phyloP scores from a whole-genome alignment of 2,329 filamentous ascomycete genomes.

The Aspergillus hortae region DNA sequence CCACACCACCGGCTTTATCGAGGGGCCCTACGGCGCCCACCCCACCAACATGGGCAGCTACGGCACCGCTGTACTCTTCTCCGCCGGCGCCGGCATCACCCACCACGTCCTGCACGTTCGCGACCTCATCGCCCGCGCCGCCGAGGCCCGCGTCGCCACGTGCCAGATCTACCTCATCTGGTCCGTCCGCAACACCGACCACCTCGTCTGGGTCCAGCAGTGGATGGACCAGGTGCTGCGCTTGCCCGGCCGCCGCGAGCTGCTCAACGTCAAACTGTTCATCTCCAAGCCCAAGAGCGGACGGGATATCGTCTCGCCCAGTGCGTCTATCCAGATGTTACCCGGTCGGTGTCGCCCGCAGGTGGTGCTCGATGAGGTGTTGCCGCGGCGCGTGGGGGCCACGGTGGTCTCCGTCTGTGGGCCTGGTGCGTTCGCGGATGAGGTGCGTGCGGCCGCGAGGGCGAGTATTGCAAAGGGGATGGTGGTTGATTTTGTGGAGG shows the following conservation, averaged over 20 bases:
- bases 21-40: conserved; percentile 62
- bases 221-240: conserved; percentile 65
- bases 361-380: conserved; percentile 55
- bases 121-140: conserved; percentile 53
- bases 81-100: conserved; percentile 64
- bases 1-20: conserved; percentile 55
- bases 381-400: conserved; percentile 55
- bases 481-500: conserved; percentile 60
- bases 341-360: conserved; percentile 56
- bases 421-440: conserved; percentile 60
- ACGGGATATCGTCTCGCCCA: conserved; percentile 54
- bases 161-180: conserved; percentile 60
- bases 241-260: conserved; percentile 56
- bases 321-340: conserved; percentile 59
- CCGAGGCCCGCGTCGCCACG: conserved; percentile 53
- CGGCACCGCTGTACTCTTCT: conserved; percentile 64
- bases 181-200: conserved; percentile 59
- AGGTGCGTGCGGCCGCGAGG: conserved; percentile 54
- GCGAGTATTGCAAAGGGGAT: conserved; percentile 50
- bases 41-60: conserved; percentile 56
- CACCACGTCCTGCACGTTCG: conserved; percentile 61
- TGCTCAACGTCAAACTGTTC: conserved; percentile 60
- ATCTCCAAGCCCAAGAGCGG: conserved; percentile 57
- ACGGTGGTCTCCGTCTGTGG: conserved; percentile 62
- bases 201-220: conserved; percentile 59